phyloP scores from a whole-genome alignment of 306 rosid genomes.

The Crotalaria pallida region DNA sequence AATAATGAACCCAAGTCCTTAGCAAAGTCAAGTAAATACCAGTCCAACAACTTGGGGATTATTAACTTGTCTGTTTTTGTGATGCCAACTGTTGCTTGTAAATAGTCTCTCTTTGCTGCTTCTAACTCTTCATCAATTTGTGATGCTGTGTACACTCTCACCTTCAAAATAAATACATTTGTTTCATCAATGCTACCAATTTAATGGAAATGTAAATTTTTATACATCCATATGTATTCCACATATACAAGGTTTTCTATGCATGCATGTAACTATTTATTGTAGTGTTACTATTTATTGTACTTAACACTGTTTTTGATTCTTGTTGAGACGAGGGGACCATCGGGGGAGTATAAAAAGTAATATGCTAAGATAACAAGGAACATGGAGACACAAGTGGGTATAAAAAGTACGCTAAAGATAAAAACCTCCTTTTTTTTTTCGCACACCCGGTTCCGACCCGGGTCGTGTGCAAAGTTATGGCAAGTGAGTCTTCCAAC shows the following conservation, averaged over 20 bases:
- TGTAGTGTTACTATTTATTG: no score
- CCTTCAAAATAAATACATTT: conserved; percentile 43
- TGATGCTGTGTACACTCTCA: conserved; percentile 78
- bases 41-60: conserved; percentile 80
- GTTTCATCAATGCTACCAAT: neutral
- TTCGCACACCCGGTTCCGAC: no score
- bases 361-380: neutral
- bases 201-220: neutral
- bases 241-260: neutral
- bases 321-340: neutral
- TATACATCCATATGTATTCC: neutral
- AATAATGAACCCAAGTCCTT: conserved; percentile 79
- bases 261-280: no score
- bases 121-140: conserved; percentile 80
- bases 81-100: conserved; percentile 81
- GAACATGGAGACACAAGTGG: neutral
- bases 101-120: conserved; percentile 79
- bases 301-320: neutral
- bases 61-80: conserved; percentile 55
- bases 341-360: neutral
- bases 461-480: no score
- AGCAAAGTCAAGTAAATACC: conserved; percentile 93
- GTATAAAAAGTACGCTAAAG: no score
- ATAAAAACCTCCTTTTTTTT: no score
- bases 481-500: no score